These are phyloP conservation scores for Tulasnella sp. DNA, from an alignment of 768 basidiomycete species.

Conservation along the genomic window DNA sequence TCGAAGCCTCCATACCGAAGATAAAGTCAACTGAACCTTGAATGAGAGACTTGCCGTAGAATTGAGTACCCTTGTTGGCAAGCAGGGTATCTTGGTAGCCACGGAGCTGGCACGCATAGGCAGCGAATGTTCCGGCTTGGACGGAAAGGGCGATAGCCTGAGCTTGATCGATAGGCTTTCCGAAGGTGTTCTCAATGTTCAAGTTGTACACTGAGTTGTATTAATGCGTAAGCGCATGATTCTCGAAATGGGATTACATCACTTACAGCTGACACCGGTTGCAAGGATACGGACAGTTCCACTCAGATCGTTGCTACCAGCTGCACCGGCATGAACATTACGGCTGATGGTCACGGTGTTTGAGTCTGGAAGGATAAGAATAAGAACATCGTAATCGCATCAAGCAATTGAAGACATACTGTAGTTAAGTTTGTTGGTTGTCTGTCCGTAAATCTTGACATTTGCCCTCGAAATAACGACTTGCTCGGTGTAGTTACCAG, in stretches of 20 bases:
- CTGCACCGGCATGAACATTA: slow-evolving; percentile 16
- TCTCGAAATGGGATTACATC: neutral
- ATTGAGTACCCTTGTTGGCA: neutral
- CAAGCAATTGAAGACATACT: too few species aligned
- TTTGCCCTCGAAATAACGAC: slow-evolving; percentile 10
- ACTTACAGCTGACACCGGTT: slow-evolving; percentile 1
- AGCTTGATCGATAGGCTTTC: slow-evolving; percentile 9
- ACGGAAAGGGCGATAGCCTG: slow-evolving; percentile 15
- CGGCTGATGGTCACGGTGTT: slow-evolving; percentile 8
- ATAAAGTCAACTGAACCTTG: slow-evolving; percentile 19
- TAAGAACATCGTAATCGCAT: neutral
- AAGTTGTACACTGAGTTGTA: slow-evolving; percentile 9
- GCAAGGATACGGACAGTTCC: slow-evolving; percentile 18
- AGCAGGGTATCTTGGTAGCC: slow-evolving; percentile 13
- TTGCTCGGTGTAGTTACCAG: slow-evolving; percentile 13
- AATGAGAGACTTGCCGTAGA: slow-evolving; percentile 12
- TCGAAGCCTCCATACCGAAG: slow-evolving; percentile 4
- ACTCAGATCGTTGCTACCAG: slow-evolving; percentile 18
- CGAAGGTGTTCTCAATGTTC: slow-evolving; percentile 16
- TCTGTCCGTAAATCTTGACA: slow-evolving; percentile 11
- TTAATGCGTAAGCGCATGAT: neutral
- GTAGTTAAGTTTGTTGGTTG: neutral
- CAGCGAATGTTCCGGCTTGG: slow-evolving; percentile 8
- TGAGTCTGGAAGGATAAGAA: neutral
- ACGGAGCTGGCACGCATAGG: slow-evolving; percentile 10